A percentile compares a stretch with the other conserved stretches of the same genome.
These are phyloP conservation scores for Daldinia decipiens DNA, from an alignment of 495 filamentous ascomycete species.

Conservation along the genomic window DNA sequence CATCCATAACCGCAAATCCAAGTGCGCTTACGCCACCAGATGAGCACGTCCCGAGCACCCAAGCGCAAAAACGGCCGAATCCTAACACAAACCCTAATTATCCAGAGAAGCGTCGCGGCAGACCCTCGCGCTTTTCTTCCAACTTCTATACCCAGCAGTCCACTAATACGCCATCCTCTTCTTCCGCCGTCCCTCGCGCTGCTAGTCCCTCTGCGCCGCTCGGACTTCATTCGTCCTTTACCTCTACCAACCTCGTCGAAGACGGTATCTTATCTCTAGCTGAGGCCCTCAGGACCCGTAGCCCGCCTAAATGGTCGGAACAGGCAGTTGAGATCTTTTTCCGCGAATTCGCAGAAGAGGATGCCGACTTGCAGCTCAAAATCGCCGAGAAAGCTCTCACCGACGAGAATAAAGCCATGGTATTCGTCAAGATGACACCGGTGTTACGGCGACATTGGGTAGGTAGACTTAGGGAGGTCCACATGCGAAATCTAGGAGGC, in stretches of 20 bases:
- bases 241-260: conserved; percentile 34
- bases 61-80: conserved; percentile 43
- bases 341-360: conserved; percentile 58
- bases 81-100: conserved; percentile 34
- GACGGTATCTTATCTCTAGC: conserved; percentile 48
- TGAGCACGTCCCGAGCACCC: conserved; percentile 52
- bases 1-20: conserved; percentile 47
- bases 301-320: conserved; percentile 54
- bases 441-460: conserved; percentile 59
- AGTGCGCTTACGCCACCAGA: conserved; percentile 62
- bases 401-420: conserved; percentile 64
- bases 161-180: conserved; percentile 18
- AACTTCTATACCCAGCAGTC: conserved; percentile 46
- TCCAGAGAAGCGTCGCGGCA: conserved; percentile 57
- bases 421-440: conserved; percentile 63
- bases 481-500: conserved; percentile 52
- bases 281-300: conserved; percentile 49
- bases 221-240: conserved; percentile 19
- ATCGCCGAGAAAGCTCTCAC: conserved; percentile 62
- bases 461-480: conserved; percentile 56
- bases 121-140: conserved; percentile 47
- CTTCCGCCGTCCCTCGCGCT: conserved; percentile 17
- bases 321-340: conserved; percentile 63
- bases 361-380: conserved; percentile 61
- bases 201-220: conserved; percentile 17